phyloP scores from a whole-genome alignment of 2,329 filamentous ascomycete genomes.

The Amphichorda felina region DNA sequence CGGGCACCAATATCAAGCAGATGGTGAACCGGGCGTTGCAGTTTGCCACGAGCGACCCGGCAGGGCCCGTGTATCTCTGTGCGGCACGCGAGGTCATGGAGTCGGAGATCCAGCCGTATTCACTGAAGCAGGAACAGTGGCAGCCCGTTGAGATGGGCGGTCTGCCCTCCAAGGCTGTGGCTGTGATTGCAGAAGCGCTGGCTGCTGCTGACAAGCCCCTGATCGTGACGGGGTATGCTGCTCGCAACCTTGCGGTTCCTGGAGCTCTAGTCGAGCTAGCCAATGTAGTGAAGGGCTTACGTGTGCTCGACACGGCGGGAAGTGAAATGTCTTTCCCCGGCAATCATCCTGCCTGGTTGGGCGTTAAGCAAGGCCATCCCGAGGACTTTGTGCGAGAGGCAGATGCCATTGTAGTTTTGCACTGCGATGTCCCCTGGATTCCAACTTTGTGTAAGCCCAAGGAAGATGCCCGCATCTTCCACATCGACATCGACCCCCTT shows the following conservation, averaged over 20 bases:
- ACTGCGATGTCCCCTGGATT: slow-evolving; percentile 92
- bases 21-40: slow-evolving; percentile 77
- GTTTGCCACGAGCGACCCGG: slow-evolving; percentile 66
- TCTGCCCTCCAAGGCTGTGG: slow-evolving; percentile 37
- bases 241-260: slow-evolving; percentile 54
- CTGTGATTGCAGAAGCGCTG: slow-evolving; percentile 48
- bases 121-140: slow-evolving; percentile 59
- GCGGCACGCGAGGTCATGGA: slow-evolving; percentile 78
- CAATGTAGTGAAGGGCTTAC: slow-evolving; percentile 52
- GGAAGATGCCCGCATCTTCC: slow-evolving; percentile 42
- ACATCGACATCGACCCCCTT: slow-evolving; percentile 53
- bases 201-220: slow-evolving; percentile 54
- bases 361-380: slow-evolving; percentile 55
- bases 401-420: slow-evolving; percentile 74
- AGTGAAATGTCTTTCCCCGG: slow-evolving; percentile 75
- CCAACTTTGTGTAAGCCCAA: slow-evolving; percentile 56
- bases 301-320: slow-evolving; percentile 65
- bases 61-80: slow-evolving; percentile 69
- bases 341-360: slow-evolving; percentile 55
- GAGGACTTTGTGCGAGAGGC: slow-evolving; percentile 64
- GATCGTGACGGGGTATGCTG: slow-evolving; percentile 59
- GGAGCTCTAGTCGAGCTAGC: slow-evolving; percentile 54
- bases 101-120: slow-evolving; percentile 66
- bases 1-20: slow-evolving; percentile 77
- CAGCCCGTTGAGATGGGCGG: slow-evolving; percentile 55